A percentile compares a stretch with the other conserved stretches of the same genome.
phyloP scores from a whole-genome alignment of 495 filamentous ascomycete species.

The Articulospora tetracladia region DNA sequence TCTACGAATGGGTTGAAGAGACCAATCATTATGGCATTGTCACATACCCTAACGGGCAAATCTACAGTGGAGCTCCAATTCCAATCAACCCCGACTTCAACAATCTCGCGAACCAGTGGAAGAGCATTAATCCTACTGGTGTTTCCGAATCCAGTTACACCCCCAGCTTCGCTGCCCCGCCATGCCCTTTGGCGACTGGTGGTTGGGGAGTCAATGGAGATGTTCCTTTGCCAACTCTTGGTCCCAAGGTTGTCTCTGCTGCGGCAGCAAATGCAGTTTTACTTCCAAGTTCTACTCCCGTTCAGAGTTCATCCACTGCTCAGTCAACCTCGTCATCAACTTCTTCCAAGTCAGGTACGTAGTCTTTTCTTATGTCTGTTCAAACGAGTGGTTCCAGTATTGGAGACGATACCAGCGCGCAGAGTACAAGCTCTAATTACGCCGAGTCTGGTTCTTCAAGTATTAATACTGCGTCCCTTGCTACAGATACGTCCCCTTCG shows the following conservation, averaged over 20 bases:
- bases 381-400: background rate
- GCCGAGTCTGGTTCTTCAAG: background rate
- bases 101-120: constrained; percentile 75
- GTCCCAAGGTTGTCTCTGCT: constrained; percentile 3
- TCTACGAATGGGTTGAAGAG: constrained; percentile 90
- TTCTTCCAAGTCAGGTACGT: background rate
- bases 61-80: constrained; percentile 65
- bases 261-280: constrained; percentile 2
- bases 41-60: constrained; percentile 69
- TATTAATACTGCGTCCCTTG: background rate
- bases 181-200: constrained; percentile 65
- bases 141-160: constrained; percentile 60
- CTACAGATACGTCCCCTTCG: background rate
- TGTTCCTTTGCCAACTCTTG: constrained; percentile 61
- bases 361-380: background rate
- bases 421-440: background rate
- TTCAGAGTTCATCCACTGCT: background rate
- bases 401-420: background rate
- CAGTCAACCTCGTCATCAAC: background rate
- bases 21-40: constrained; percentile 79
- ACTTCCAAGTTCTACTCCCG: background rate
- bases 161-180: constrained; percentile 52
- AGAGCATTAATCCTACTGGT: constrained; percentile 62
- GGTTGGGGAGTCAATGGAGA: constrained; percentile 71
- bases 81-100: constrained; percentile 71